Base-by-base conservation (phyloP, 176 grass and related monocot genomes). In the Eleusine indica region DNA sequence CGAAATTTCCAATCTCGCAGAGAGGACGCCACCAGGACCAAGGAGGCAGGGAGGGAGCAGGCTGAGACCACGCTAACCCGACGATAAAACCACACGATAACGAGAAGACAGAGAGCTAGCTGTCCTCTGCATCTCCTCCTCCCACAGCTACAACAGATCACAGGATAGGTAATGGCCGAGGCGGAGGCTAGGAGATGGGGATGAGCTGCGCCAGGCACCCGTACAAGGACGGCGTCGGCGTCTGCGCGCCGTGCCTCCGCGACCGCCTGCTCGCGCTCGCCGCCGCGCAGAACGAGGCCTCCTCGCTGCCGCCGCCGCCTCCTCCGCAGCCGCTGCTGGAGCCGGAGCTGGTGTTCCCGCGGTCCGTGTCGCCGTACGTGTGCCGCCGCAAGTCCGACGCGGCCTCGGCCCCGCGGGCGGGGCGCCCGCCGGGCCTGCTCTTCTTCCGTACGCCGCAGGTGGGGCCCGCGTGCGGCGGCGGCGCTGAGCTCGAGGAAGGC, bases 171-270 rank as follows among this genome's bases (percentile, higher is more conserved):
- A 68, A 63, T 52, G 39, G 43, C n/a, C 63, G 84, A 49, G 75
- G 57, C 7, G 40, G 43, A 48, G 14, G 19, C 29, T 57, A 85
- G 79, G 1, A 29, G 19, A 74, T 9, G 1, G 46, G 32, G 25
- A 98, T 98, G 96, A 94, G 76, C 87, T 99, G 96, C 93, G 88
- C 71, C 83, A 68, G 40, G 49, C 96, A 99, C 82, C 93, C 92
- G 4, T 93, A 94, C 83, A 85, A 86, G 71, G 64, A 40, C 70
- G 91, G 81, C 47, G 81, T 80, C 13, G 96, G 96, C 66, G 93
- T 99, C 38, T 99, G 93, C 83, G 93, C 93, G 0, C 75, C 87
- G 53, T 99, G 96, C 87, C 96, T 99, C 87, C 93, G 96, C 54
- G 91, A 87, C 83, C 85, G 96, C 74, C 91, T 99, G 32, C 70